Evolutionary conservation across 129 eudicot species (phyloP).

Genomic region (Gnaphalium uliginosum): DNA sequence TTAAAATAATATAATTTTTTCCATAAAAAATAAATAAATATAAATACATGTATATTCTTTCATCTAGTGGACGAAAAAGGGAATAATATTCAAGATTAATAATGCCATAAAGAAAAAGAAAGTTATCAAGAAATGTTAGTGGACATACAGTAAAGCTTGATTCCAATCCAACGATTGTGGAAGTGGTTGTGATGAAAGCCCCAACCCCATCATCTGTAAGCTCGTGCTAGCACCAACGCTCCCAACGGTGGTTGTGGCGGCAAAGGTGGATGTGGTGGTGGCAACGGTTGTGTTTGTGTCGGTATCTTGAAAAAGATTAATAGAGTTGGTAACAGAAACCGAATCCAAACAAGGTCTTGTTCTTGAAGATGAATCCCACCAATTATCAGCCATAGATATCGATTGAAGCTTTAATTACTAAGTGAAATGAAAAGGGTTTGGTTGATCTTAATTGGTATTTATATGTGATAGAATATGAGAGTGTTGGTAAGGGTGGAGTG

Average conservation of each 20-base stretch:
- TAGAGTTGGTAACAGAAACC: slow-evolving; percentile 36
- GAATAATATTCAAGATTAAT: slow-evolving; percentile 15
- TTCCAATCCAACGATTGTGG: slow-evolving; percentile 71
- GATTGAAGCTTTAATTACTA: slow-evolving; percentile 15
- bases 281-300: not conserved
- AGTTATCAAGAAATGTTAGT: slow-evolving; percentile 30
- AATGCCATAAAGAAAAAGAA: slow-evolving; percentile 20
- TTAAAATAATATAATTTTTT: not conserved
- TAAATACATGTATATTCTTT: slow-evolving; percentile 15
- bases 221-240: slow-evolving; percentile 27
- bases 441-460: slow-evolving; percentile 52
- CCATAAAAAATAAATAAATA: not conserved
- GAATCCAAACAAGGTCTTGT: slow-evolving; percentile 49
- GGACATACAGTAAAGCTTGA: slow-evolving; percentile 66
- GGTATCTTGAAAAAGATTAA: slow-evolving; percentile 42
- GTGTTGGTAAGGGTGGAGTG: slow-evolving; percentile 21
- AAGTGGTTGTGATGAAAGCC: slow-evolving; percentile 63
- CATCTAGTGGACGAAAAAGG: slow-evolving; percentile 18
- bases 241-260: slow-evolving; percentile 18
- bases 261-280: slow-evolving; percentile 2
- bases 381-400: slow-evolving; percentile 55
- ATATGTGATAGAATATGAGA: slow-evolving; percentile 36
- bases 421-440: slow-evolving; percentile 52
- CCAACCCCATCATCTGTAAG: slow-evolving; percentile 72
- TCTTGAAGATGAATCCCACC: slow-evolving; percentile 75